These are phyloP conservation scores for Parafenestella ontariensis DNA, from an alignment of 2,329 filamentous ascomycete species.

Conservation along the genomic window DNA sequence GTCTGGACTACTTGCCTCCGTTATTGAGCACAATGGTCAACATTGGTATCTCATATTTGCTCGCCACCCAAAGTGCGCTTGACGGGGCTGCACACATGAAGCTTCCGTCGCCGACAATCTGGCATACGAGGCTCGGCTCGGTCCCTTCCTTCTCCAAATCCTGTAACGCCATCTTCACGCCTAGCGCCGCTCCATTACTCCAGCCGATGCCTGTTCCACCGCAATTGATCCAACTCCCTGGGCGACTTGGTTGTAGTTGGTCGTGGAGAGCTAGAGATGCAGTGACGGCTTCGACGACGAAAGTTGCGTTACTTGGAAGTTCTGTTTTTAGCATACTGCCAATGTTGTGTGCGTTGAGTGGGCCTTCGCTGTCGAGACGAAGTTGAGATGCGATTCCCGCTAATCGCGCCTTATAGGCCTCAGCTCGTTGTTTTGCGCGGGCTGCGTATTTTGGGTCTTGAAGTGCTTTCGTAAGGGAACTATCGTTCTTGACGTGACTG, in stretches of 20 bases:
- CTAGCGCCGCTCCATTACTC: constrained; percentile 60
- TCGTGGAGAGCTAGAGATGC: constrained; percentile 16
- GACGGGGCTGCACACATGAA: constrained; percentile 63
- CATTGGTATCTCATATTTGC: constrained; percentile 60
- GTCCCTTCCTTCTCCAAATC: constrained; percentile 47
- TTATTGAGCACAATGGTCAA: constrained; percentile 55
- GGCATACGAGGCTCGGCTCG: constrained; percentile 53
- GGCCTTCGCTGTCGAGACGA: constrained; percentile 21
- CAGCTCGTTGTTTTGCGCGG: constrained; percentile 16
- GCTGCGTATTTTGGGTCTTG: neutral
- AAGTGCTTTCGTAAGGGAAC: constrained; percentile 1
- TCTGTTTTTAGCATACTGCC: constrained; percentile 10
- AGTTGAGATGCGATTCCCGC: constrained; percentile 26
- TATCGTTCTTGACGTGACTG: constrained; percentile 25
- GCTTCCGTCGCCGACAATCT: constrained; percentile 65
- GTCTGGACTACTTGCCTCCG: constrained; percentile 54
- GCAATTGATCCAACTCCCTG: constrained; percentile 62
- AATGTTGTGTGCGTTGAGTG: constrained; percentile 24
- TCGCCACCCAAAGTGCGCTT: constrained; percentile 64
- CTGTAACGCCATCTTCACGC: constrained; percentile 57
- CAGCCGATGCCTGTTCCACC: constrained; percentile 62
- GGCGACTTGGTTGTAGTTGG: constrained; percentile 26
- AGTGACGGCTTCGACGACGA: constrained; percentile 23
- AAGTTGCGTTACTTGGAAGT: constrained; percentile 16
- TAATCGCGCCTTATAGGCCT: constrained; percentile 14